Conservation (phyloP, 176 grass and related monocot genomes). For the Tuctoria greenei region DNA sequence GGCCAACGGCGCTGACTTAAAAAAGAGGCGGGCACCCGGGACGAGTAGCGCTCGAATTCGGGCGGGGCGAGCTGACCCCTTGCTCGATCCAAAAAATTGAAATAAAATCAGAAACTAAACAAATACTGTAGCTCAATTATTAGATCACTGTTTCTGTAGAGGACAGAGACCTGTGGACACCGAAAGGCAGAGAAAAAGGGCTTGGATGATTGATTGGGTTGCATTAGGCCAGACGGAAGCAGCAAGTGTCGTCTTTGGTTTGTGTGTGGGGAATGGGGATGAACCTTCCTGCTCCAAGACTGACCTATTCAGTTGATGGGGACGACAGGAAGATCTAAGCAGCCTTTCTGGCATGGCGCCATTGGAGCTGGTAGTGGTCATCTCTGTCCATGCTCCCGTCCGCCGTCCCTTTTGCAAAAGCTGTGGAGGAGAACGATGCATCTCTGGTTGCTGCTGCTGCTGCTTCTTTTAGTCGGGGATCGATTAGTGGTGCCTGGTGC, state of each 20-base stretch:
- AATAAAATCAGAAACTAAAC: not conserved
- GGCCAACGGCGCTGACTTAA: too few species aligned
- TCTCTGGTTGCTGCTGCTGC: too few species aligned
- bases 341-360: conserved; percentile 15
- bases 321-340: conserved; percentile 26
- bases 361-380: conserved; percentile 28
- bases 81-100: too few species aligned
- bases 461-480: too few species aligned
- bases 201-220: conserved; percentile 41
- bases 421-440: conserved; percentile 3
- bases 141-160: conserved; percentile 16
- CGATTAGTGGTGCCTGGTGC: too few species aligned
- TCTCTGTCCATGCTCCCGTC: not conserved
- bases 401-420: not conserved
- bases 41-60: too few species aligned
- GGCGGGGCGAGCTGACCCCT: too few species aligned
- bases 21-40: too few species aligned
- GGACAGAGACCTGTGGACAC: conserved; percentile 41
- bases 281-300: not conserved
- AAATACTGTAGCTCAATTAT: conserved; percentile 38
- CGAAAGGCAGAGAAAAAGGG: conserved; percentile 13
- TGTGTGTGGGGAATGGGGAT: not conserved
- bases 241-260: not conserved
- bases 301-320: not conserved
- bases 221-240: not conserved